phyloP scores from a whole-genome alignment of 441 rosid genomes.

The Pelargonium citronellum region DNA sequence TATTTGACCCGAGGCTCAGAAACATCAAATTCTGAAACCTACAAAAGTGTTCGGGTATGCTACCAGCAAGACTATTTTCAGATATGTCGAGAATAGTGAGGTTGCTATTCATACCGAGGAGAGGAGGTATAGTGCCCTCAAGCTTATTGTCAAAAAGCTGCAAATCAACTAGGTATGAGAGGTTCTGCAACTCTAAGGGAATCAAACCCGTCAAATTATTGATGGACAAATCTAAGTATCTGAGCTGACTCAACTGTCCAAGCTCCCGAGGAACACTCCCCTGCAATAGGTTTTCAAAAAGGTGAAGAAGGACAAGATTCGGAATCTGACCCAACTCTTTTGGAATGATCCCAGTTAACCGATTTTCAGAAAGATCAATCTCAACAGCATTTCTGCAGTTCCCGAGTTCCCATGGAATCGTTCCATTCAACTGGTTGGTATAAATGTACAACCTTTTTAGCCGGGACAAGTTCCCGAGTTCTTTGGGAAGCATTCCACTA shows the following conservation, averaged over 20 bases:
- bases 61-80: conserved; percentile 60
- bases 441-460: conserved; percentile 70
- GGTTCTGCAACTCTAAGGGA: conserved; percentile 64
- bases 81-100: conserved; percentile 89
- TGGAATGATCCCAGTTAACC: conserved; percentile 65
- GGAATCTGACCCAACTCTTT: conserved; percentile 58
- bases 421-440: conserved; percentile 74
- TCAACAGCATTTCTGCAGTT: conserved; percentile 58
- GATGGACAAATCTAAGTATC: conserved; percentile 74
- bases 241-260: conserved; percentile 34
- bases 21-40: conserved; percentile 49
- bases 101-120: conserved; percentile 63
- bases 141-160: conserved; percentile 78
- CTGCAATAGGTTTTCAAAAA: conserved; percentile 79
- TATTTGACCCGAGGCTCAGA: conserved; percentile 68
- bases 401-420: conserved; percentile 73
- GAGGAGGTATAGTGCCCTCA: conserved; percentile 63
- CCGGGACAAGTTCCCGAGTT: conserved; percentile 67
- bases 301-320: conserved; percentile 53
- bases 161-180: conserved; percentile 56
- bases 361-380: conserved; percentile 86
- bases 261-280: conserved; percentile 56
- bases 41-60: conserved; percentile 74
- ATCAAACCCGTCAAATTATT: conserved; percentile 71
- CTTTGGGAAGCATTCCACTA: conserved; percentile 60